Base-by-base conservation (phyloP, 257 asterid species). In the Jaltomata sinuosa region DNA sequence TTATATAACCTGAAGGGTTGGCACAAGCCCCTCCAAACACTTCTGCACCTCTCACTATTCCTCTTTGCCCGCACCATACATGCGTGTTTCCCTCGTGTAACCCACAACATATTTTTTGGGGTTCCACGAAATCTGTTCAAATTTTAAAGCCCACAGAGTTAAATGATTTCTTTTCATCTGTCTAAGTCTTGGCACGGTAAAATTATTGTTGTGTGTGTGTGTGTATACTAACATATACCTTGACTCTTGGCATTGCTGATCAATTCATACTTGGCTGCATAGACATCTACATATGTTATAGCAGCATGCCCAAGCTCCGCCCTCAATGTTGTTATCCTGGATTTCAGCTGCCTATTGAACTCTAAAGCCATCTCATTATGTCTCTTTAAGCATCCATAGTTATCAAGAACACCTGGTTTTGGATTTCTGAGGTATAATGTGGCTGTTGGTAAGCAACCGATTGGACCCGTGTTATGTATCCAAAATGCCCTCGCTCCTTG, bases 391-490 rank as follows among this genome's bases (percentile, higher is more conserved):
- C 98, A 95, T 0, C 98, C 97, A 54, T 88, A 45, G 7, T 90
- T 91, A 27, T 94, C 99, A 7, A 94, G 87, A 40, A 83, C 85
- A 45, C 89, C 92, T 3, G 88, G 80, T 52, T 1, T 68, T 8
- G 95, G 95, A 65, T 89, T 81, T 47, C 80, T 77, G 54, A 90
- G 83, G 84, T 88, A 89, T 7, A 38, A 50, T 2, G 84, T 65
- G 10, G 88, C 11, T 67, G 87, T 34, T 0, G 97, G 94, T 59
- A 91, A 67, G 85, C 98, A 94, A 12, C 98, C 96, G 21, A 93
- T 90, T 8, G 97, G 98, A 45, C 95, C 97, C 2, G 94, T 92
- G 86, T 93, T 92, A 87, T 93, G 95, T 84, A 94, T 88, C 95
- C 97, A 94, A 42, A 91, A 91, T 10, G 84, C 84, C 85, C 92